Evolutionary conservation across 768 basidiomycete genomes (phyloP), one percentile per base, ranked within the genome.

Genomic region (Pulveroboletus ravenelii): DNA sequence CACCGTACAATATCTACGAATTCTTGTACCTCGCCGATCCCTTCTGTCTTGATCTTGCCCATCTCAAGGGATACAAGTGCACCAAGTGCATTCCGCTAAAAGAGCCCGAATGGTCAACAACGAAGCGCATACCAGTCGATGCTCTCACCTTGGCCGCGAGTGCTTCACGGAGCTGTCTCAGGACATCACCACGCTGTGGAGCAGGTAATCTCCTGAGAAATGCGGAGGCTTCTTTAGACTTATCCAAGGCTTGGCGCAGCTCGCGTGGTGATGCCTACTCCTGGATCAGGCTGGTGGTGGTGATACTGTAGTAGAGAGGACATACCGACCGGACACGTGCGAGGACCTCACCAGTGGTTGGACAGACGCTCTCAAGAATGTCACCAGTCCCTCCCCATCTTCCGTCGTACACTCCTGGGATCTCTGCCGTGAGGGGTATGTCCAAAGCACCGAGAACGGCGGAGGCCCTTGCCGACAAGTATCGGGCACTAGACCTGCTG

Each of bases 11-110:
- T 91, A 63, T 96, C 93, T 51, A 96, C 80, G 61, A 94, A 92
- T 71, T 95, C 93, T 64, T 94, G 91, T 12, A 97, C 92, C 72
- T 96, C 93, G 14, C 94, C 94, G 17, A 84, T 74, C 23, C 94
- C 94, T 66, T 96, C 94, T 14, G 87, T 85, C 60, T 76, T 79
- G 57, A 96, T 93, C 74, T 98, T 85, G 15, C 95, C 89, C 89
- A 92, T 90, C 66, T 91, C 89, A 13, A 93, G 76, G 37, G 89
- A 86, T 9, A 95, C 82, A 17, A 95, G 76, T 12, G 86, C 84
- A 44, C 92, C 92, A 5, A 95, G 77, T 34, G 77, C 83, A 47
- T 87, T 81, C 30, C 87, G 78, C 89, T 93, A 59, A 40, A 55
- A 47, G 47, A 44, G 48, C 27, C 18, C 35, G 47, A 36, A 34